Evolutionary conservation across 257 asterid genomes (phyloP).

Genomic region (Agastache rugosa): DNA sequence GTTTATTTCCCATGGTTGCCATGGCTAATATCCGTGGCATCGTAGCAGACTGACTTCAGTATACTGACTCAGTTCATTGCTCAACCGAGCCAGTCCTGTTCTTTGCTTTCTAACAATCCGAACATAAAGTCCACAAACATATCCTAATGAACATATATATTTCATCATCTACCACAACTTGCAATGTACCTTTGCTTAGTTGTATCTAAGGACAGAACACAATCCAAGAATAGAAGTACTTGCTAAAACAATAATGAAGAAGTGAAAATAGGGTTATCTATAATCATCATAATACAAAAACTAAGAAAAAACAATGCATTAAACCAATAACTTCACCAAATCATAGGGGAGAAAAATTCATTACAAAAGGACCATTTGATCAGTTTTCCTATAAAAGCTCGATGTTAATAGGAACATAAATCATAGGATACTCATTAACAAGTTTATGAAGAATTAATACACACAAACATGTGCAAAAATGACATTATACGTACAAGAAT

Average conservation of each 20-base stretch:
- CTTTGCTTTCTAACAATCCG: neutral
- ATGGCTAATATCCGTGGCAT: neutral
- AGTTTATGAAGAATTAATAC: conserved; percentile 35
- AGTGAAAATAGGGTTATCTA: neutral
- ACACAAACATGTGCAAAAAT: conserved; percentile 42
- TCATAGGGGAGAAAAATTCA: neutral
- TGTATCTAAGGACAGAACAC: too few species aligned
- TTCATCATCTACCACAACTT: neutral
- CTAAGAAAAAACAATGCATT: neutral
- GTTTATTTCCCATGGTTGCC: neutral
- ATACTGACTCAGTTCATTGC: neutral
- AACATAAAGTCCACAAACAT: conserved; percentile 1
- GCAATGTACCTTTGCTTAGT: neutral
- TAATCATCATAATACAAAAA: neutral
- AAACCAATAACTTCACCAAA: conserved; percentile 22
- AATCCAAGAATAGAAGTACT: too few species aligned
- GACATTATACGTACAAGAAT: conserved; percentile 42
- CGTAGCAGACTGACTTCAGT: neutral
- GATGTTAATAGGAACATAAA: conserved; percentile 1
- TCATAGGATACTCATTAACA: conserved; percentile 9
- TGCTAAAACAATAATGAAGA: neutral
- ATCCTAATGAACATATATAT: conserved; percentile 4
- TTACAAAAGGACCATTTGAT: neutral
- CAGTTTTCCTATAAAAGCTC: conserved; percentile 28
- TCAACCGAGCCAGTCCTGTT: neutral